Conservation (phyloP, 164 flowering plant genomes). For the Litsea cubeba region DNA sequence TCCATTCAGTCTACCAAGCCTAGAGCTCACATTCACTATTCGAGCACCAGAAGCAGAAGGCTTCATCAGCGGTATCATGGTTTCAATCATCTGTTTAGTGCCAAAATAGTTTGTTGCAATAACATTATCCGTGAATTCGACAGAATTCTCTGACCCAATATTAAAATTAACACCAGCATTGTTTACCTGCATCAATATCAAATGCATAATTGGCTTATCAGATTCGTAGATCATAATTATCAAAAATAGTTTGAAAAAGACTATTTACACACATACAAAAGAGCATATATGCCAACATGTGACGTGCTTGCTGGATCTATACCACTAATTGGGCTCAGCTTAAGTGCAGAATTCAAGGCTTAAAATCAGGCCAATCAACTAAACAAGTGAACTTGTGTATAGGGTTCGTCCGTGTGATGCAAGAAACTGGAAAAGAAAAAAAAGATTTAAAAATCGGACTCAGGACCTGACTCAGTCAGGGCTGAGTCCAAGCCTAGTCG, state of each 20-base stretch:
- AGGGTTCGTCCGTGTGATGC: not conserved
- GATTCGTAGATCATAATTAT: not conserved
- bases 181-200: slow-evolving; percentile 52
- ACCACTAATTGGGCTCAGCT: not conserved
- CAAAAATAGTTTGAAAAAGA: not conserved
- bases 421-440: too few species aligned
- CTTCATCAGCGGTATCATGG: slow-evolving; percentile 67
- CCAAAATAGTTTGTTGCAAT: slow-evolving; percentile 74
- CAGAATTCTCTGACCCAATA: slow-evolving; percentile 75
- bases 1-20: slow-evolving; percentile 78
- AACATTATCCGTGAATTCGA: slow-evolving; percentile 61
- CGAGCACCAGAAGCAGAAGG: slow-evolving; percentile 57
- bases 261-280: not conserved
- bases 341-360: not conserved
- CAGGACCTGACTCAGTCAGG: too few species aligned
- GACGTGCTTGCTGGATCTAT: not conserved
- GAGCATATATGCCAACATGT: not conserved
- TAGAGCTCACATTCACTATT: slow-evolving; percentile 76
- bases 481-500: too few species aligned
- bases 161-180: slow-evolving; percentile 93
- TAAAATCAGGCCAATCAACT: not conserved
- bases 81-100: slow-evolving; percentile 49
- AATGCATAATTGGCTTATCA: not conserved
- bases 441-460: too few species aligned
- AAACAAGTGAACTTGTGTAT: not conserved